A percentile compares a stretch with the other conserved stretches of the same genome.
These are phyloP conservation scores for Penicillium griseofulvum DNA, from an alignment of 2,329 filamentous ascomycete species.

Conservation along the genomic window DNA sequence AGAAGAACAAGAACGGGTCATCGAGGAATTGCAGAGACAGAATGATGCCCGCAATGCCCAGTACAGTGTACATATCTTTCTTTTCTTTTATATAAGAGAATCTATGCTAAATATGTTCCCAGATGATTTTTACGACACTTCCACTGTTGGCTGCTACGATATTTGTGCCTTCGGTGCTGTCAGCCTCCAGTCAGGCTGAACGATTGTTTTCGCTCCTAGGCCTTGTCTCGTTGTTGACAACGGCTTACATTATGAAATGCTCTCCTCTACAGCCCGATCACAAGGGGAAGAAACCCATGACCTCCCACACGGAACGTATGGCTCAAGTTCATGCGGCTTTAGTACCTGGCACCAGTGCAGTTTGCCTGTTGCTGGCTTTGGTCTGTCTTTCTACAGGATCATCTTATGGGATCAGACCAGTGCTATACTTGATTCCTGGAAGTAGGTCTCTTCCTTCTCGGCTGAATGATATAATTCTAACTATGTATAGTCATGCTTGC, in stretches of 20 bases:
- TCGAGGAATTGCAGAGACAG: constrained; percentile 35
- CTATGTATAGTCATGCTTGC: constrained; percentile 35
- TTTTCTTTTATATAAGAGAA: background rate
- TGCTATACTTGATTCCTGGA: constrained; percentile 39
- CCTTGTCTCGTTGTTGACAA: constrained; percentile 37
- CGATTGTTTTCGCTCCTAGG: constrained; percentile 32
- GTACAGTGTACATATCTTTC: constrained; percentile 38
- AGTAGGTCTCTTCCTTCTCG: constrained; percentile 27
- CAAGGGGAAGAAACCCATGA: constrained; percentile 31
- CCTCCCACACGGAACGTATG: constrained; percentile 16
- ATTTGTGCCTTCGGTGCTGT: constrained; percentile 35
- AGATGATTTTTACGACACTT: constrained; percentile 38
- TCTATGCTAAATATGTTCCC: constrained; percentile 7
- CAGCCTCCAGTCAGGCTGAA: constrained; percentile 18
- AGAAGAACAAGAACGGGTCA: constrained; percentile 53
- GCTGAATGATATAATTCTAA: constrained; percentile 16
- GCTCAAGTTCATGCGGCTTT: constrained; percentile 24
- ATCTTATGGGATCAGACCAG: constrained; percentile 20
- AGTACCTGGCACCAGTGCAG: constrained; percentile 26
- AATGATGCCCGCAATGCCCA: constrained; percentile 41
- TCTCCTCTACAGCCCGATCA: constrained; percentile 28
- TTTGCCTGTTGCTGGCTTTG: constrained; percentile 33
- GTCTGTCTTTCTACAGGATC: constrained; percentile 24
- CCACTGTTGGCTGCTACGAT: constrained; percentile 32
- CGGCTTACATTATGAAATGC: constrained; percentile 39